These are phyloP conservation scores for Myochromella boudieri DNA, from an alignment of 768 basidiomycete species.

Conservation along the genomic window DNA sequence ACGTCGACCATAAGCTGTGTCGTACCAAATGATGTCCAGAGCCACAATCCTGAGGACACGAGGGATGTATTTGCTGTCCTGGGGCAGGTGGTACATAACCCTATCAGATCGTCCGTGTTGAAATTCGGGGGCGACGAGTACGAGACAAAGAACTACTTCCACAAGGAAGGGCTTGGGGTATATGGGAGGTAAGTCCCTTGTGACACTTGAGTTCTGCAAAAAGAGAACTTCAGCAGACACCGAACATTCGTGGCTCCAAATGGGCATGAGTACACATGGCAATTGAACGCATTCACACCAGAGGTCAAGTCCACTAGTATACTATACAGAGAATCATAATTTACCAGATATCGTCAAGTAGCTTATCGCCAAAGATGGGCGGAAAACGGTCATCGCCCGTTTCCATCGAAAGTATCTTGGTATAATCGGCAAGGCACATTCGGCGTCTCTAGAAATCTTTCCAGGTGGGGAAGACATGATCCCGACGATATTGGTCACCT, in stretches of 20 bases:
- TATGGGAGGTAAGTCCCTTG: slow-evolving; percentile 15
- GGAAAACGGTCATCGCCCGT: slow-evolving; percentile 13
- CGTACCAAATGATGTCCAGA: slow-evolving; percentile 7
- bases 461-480: slow-evolving; percentile 22
- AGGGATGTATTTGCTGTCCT: slow-evolving; percentile 13
- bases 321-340: too few species aligned
- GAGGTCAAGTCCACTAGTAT: too few species aligned
- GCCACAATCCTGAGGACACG: slow-evolving; percentile 2
- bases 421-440: slow-evolving; percentile 12
- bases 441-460: slow-evolving; percentile 19
- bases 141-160: slow-evolving; percentile 24
- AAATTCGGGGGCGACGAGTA: slow-evolving; percentile 25
- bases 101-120: slow-evolving; percentile 24
- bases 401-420: slow-evolving; percentile 15
- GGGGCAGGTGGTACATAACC: slow-evolving; percentile 9
- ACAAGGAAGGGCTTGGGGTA: slow-evolving; percentile 18
- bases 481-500: slow-evolving; percentile 27
- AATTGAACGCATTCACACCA: not conserved
- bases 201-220: not conserved
- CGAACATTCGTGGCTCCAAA: slow-evolving; percentile 22
- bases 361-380: slow-evolving; percentile 7
- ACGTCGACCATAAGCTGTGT: slow-evolving; percentile 12
- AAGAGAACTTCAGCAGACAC: slow-evolving; percentile 7
- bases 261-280: slow-evolving; percentile 23
- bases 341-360: too few species aligned